phyloP scores from a whole-genome alignment of 73 alveolate species.

The Tetrahymena malaccensis region DNA sequence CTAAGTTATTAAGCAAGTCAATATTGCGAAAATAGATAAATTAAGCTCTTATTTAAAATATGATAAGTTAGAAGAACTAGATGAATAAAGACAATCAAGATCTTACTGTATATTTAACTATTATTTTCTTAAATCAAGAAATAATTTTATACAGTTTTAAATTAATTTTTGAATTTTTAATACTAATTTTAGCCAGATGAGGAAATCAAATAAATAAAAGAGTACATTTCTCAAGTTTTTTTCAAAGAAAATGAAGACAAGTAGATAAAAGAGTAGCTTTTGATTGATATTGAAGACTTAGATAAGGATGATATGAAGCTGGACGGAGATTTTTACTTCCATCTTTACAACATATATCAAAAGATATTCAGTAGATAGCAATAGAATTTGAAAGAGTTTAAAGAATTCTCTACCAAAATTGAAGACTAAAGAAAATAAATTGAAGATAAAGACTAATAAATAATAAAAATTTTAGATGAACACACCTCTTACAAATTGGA shows the following conservation, averaged over 20 bases:
- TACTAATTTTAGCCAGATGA: not conserved
- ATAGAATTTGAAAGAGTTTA: not conserved
- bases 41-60: too few relatives aligned
- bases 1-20: not conserved
- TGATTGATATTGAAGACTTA: not conserved
- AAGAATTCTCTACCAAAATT: not conserved
- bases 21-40: not conserved
- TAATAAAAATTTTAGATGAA: not conserved
- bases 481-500: not conserved
- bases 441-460: not conserved
- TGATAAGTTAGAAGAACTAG: not conserved
- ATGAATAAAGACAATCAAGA: not conserved
- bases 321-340: not conserved
- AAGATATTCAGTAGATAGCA: not conserved
- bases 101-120: not conserved
- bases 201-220: not conserved
- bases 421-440: not conserved
- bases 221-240: not conserved
- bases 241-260: not conserved
- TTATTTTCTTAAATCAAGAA: not conserved
- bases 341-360: not conserved
- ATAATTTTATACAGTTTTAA: not conserved
- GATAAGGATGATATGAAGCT: not conserved
- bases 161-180: not conserved
- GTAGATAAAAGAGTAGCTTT: not conserved